These are phyloP conservation scores for Cnidoscolus chayamansa DNA, from an alignment of 441 rosid species.

Conservation along the genomic window DNA sequence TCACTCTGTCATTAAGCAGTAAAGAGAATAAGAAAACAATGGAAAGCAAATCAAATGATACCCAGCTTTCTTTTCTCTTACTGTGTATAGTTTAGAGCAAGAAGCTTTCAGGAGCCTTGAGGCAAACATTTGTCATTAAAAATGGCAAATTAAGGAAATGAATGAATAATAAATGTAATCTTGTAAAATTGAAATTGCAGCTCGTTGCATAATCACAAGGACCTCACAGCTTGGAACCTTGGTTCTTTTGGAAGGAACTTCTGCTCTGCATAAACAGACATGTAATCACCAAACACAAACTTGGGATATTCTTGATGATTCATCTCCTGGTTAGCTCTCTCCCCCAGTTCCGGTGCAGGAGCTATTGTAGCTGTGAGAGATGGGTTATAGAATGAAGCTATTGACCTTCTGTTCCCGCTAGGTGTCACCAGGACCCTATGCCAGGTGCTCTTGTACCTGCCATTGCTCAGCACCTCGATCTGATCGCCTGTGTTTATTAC, in stretches of 20 bases:
- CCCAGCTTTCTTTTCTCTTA: constrained; percentile 22
- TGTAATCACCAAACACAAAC: constrained; percentile 85
- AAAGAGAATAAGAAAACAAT: constrained; percentile 14
- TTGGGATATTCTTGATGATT: constrained; percentile 49
- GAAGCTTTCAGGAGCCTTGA: constrained; percentile 18
- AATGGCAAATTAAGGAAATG: not conserved
- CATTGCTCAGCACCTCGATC: constrained; percentile 83
- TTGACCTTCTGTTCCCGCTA: constrained; percentile 67
- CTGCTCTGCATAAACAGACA: constrained; percentile 73
- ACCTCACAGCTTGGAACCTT: constrained; percentile 69
- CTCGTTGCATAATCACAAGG: constrained; percentile 28
- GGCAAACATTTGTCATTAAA: constrained; percentile 2
- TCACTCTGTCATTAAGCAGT: not conserved
- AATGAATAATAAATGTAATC: constrained; percentile 1
- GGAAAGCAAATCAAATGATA: constrained; percentile 13
- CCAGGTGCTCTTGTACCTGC: constrained; percentile 81
- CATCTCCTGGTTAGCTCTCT: constrained; percentile 22
- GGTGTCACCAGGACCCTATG: constrained; percentile 56
- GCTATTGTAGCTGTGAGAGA: constrained; percentile 66
- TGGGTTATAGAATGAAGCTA: constrained; percentile 89
- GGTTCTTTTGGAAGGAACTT: constrained; percentile 90
- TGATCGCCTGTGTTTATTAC: constrained; percentile 94
- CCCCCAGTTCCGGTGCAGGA: constrained; percentile 47
- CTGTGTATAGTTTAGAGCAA: constrained; percentile 19
- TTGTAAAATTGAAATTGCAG: constrained; percentile 11